phyloP scores from a whole-genome alignment of 208 protist genomes.

The Trypanosoma rangeli region DNA sequence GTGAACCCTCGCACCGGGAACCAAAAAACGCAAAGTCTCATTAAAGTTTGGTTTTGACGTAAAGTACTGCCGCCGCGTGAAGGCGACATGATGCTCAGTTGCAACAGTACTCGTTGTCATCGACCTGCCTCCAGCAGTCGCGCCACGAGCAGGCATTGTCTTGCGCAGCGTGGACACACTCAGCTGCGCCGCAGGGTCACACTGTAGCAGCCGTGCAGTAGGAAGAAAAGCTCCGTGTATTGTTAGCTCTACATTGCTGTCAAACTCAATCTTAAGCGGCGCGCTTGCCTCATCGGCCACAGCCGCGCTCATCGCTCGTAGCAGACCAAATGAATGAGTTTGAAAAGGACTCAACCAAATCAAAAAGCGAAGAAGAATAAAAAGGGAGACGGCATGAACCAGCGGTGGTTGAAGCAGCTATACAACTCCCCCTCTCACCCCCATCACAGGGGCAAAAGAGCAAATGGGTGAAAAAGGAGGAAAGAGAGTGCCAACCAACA shows the following conservation, averaged over 20 bases:
- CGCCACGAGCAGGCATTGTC: slow-evolving; percentile 14
- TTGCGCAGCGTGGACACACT: slow-evolving; percentile 67
- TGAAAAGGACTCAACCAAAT: slow-evolving; percentile 17
- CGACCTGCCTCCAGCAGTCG: slow-evolving; percentile 12
- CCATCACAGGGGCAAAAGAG: neutral
- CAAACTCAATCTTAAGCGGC: slow-evolving; percentile 64
- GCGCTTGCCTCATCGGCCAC: neutral
- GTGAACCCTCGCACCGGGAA: slow-evolving; percentile 1
- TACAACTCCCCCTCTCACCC: neutral
- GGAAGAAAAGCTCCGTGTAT: slow-evolving; percentile 75
- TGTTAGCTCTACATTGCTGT: slow-evolving; percentile 64
- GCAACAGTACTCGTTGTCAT: slow-evolving; percentile 12
- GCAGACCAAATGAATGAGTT: slow-evolving; percentile 3
- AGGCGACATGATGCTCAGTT: slow-evolving; percentile 13
- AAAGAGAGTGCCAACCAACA: neutral
- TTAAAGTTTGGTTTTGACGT: slow-evolving; percentile 28
- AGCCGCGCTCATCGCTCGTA: slow-evolving; percentile 14
- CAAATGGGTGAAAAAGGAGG: neutral
- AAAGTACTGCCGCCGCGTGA: slow-evolving; percentile 23
- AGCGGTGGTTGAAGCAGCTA: neutral
- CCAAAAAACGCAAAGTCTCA: slow-evolving; percentile 21
- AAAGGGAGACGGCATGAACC: neutral
- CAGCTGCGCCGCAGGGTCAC: slow-evolving; percentile 68
- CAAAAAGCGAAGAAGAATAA: slow-evolving; percentile 21
- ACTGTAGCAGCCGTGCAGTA: slow-evolving; percentile 68